These are phyloP conservation scores for Monosporascus cannonballus DNA, from an alignment of 2,329 filamentous ascomycete species.

Conservation along the genomic window DNA sequence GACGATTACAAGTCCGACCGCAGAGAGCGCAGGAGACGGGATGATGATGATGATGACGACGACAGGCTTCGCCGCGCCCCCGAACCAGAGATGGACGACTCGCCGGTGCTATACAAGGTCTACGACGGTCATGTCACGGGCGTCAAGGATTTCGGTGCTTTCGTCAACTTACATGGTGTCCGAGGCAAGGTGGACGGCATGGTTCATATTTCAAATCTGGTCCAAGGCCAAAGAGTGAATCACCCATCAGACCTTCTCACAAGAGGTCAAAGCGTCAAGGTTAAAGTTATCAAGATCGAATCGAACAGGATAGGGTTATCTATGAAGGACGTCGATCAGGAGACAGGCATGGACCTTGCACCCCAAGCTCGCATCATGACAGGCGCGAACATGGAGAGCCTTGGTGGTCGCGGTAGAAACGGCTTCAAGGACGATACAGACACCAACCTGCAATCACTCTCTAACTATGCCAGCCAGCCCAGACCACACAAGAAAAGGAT, in stretches of 20 bases:
- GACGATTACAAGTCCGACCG: constrained; percentile 56
- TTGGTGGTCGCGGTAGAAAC: constrained; percentile 60
- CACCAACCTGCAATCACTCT: constrained; percentile 54
- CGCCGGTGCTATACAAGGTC: constrained; percentile 75
- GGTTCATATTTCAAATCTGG: constrained; percentile 87
- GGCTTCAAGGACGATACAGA: constrained; percentile 37
- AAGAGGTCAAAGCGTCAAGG: constrained; percentile 77
- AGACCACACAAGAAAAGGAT: constrained; percentile 76
- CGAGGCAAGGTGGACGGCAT: constrained; percentile 85
- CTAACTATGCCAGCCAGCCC: constrained; percentile 49
- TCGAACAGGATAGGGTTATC: constrained; percentile 77
- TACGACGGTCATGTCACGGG: constrained; percentile 89
- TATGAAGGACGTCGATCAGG: constrained; percentile 96
- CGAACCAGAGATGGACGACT: constrained; percentile 71
- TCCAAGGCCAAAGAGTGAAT: constrained; percentile 78
- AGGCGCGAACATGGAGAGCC: constrained; percentile 80
- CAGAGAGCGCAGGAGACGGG: constrained; percentile 34
- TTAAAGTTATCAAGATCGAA: constrained; percentile 87
- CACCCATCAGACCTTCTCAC: constrained; percentile 85
- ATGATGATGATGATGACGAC: constrained; percentile 42
- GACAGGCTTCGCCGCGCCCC: constrained; percentile 61
- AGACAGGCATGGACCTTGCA: constrained; percentile 74
- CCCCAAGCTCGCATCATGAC: constrained; percentile 75
- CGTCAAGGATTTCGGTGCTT: constrained; percentile 91
- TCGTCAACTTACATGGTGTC: constrained; percentile 86